Evolutionary conservation across 2,329 filamentous ascomycete species (phyloP), one percentile per base, ranked within the genome.

Genomic region (Ambrosiella beaveri): DNA sequence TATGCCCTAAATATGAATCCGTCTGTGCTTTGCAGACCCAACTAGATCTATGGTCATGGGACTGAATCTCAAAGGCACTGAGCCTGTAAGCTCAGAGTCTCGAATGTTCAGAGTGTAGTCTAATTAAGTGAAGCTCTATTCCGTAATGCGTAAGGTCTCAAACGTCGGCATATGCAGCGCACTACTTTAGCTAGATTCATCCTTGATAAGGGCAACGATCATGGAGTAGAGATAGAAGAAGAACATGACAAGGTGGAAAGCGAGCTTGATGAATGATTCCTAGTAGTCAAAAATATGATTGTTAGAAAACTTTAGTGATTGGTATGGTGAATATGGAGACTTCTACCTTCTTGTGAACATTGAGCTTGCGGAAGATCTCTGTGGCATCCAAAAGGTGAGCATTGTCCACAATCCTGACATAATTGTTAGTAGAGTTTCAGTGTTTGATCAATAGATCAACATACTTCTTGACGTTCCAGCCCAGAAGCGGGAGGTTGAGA

Each of bases 191-290:
- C 89, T 81, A 61, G 86, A 81, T 75, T 98, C 93, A 72, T 97
- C 93, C 68, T 86, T 84, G 76, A 98, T 98, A 63, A 98, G 80
- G 64, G 93, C 91, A 63, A 96, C 91, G 65, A 93, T 93, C 87
- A 93, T 94, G 84, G 87, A 94, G 81, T 95, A 95, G 59, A 98
- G 85, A 75, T 98, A 98, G 81, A 97, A 98, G 83, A 98, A 98
- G 81, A 98, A 98, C 89, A 98, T 96, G 74, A 98, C 72, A 61
- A 98, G 78, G 73, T 98, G 93, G 79, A 98, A 98, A 59, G 91
- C 93, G 49, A 98, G 87, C 77, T 98, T 98, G 76, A 93, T 84
- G 72, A 98, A 98, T 0, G 93, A 97, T 81, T 98, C 93, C 90
- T 95, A 38, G 49, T 2, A 11, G 19, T 44, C 15, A 50, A 41